A percentile compares a stretch with the other conserved stretches of the same genome.
Conservation (phyloP, 2,329 filamentous ascomycete genomes). For the Fonsecaea erecta region DNA sequence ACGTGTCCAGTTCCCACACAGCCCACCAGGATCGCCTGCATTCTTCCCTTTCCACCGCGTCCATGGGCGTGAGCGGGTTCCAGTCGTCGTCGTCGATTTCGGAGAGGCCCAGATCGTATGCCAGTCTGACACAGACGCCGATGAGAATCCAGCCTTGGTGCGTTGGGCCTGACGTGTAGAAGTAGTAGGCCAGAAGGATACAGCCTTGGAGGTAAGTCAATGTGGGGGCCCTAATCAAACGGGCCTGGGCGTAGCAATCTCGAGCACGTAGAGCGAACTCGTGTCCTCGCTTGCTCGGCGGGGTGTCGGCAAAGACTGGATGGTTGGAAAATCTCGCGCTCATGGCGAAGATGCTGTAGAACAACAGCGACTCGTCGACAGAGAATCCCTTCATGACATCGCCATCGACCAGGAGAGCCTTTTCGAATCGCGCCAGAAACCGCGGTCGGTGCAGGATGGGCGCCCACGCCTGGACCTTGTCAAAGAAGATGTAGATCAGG, state of each 20-base stretch:
- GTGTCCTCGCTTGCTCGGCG: constrained; percentile 24
- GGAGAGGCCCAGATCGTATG: constrained; percentile 87
- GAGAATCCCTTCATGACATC: constrained; percentile 28
- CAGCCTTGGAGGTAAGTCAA: constrained; percentile 31
- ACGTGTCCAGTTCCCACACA: constrained; percentile 32
- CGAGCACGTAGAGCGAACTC: constrained; percentile 25
- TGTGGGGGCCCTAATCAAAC: constrained; percentile 15
- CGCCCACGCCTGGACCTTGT: constrained; percentile 81
- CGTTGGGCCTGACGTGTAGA: constrained; percentile 30
- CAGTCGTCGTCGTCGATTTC: constrained; percentile 70
- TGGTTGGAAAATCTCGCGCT: constrained; percentile 30
- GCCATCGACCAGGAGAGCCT: constrained; percentile 16
- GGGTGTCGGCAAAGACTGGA: constrained; percentile 17
- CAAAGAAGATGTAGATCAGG: constrained; percentile 86
- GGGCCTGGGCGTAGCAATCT: constrained; percentile 22
- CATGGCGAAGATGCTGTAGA: constrained; percentile 33
- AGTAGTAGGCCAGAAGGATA: constrained; percentile 30
- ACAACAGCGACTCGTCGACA: constrained; percentile 25
- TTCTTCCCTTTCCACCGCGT: constrained; percentile 27
- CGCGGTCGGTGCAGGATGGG: constrained; percentile 89
- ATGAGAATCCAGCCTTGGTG: constrained; percentile 79
- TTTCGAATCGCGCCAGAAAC: constrained; percentile 53
- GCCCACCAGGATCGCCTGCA: constrained; percentile 29
- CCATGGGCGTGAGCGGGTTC: constrained; percentile 11
- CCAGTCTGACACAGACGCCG: constrained; percentile 85